Conservation (phyloP, 2,329 filamentous ascomycete species). For the Nannizziopsis arthrosporioides region DNA sequence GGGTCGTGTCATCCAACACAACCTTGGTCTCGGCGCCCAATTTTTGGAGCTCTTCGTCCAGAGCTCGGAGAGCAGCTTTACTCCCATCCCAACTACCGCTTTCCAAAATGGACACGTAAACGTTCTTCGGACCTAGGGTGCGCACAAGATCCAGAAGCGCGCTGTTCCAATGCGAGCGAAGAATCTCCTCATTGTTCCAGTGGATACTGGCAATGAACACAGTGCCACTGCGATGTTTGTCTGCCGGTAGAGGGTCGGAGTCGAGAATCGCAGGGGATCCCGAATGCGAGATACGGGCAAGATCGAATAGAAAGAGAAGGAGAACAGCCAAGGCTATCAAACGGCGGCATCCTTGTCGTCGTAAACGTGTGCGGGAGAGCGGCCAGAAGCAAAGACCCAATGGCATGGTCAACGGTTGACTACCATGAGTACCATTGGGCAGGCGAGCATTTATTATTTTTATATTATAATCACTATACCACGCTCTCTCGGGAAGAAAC, state of each 20-base stretch:
- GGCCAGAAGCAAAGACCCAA: not conserved
- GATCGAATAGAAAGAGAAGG: not conserved
- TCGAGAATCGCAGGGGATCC: not conserved
- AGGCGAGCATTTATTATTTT: no score
- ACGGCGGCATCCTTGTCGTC: slow-evolving; percentile 1
- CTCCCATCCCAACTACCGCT: slow-evolving; percentile 59
- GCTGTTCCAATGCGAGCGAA: slow-evolving; percentile 51
- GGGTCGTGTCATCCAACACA: slow-evolving; percentile 47
- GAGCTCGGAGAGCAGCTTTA: slow-evolving; percentile 47
- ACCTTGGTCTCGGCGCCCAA: slow-evolving; percentile 46
- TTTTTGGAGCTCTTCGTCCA: slow-evolving; percentile 45
- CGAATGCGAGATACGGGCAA: slow-evolving; percentile 1
- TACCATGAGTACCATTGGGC: not conserved
- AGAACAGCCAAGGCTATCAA: not conserved
- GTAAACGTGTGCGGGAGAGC: slow-evolving; percentile 2
- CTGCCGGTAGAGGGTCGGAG: not conserved
- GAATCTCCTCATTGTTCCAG: slow-evolving; percentile 53
- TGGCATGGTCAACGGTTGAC: not conserved
- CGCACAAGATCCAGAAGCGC: slow-evolving; percentile 48
- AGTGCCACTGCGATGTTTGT: not conserved
- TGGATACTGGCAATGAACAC: slow-evolving; percentile 59
- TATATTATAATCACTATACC: no score
- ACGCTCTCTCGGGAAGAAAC: no score
- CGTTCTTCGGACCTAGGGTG: slow-evolving; percentile 49
- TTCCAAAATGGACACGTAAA: slow-evolving; percentile 57